phyloP scores from a whole-genome alignment of 805 yeast genomes.

The Saccharomycopsis sp. region DNA sequence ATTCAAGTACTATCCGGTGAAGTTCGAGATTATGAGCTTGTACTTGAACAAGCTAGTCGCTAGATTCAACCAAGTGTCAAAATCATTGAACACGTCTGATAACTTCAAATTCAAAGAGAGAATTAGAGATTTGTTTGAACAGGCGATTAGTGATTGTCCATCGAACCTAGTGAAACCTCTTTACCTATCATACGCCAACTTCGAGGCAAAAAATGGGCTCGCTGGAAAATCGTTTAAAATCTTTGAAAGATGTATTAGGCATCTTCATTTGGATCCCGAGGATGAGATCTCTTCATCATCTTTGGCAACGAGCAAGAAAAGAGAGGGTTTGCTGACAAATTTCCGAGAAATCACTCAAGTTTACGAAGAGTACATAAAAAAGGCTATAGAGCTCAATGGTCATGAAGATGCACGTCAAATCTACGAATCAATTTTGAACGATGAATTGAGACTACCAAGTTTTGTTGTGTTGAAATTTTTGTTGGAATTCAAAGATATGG shows the following conservation, averaged over 20 bases:
- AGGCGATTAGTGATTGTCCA: conserved; percentile 50
- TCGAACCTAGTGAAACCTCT: conserved; percentile 41
- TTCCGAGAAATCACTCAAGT: conserved; percentile 8
- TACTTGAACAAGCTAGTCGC: conserved; percentile 50
- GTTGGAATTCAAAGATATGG: conserved; percentile 51
- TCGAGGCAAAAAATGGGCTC: conserved; percentile 53
- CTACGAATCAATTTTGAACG: conserved; percentile 10
- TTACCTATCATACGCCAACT: conserved; percentile 48
- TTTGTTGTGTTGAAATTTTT: conserved; percentile 38
- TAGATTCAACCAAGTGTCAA: conserved; percentile 1
- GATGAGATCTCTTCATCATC: background rate
- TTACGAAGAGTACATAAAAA: conserved; percentile 6
- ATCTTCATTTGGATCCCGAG: conserved; percentile 11
- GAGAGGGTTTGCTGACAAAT: background rate
- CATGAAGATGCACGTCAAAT: conserved; percentile 5
- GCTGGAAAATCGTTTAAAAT: conserved; percentile 43
- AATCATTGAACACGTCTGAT: conserved; percentile 10
- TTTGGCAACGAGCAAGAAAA: background rate
- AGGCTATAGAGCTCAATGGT: conserved; percentile 1
- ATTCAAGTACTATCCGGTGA: conserved; percentile 50
- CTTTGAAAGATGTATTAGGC: conserved; percentile 44
- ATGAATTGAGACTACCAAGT: conserved; percentile 35
- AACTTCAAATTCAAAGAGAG: conserved; percentile 34
- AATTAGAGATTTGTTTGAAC: conserved; percentile 69
- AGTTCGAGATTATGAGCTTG: conserved; percentile 63